These are phyloP conservation scores for Ogataea degrootiae DNA, from an alignment of 805 yeast species.

Conservation along the genomic window DNA sequence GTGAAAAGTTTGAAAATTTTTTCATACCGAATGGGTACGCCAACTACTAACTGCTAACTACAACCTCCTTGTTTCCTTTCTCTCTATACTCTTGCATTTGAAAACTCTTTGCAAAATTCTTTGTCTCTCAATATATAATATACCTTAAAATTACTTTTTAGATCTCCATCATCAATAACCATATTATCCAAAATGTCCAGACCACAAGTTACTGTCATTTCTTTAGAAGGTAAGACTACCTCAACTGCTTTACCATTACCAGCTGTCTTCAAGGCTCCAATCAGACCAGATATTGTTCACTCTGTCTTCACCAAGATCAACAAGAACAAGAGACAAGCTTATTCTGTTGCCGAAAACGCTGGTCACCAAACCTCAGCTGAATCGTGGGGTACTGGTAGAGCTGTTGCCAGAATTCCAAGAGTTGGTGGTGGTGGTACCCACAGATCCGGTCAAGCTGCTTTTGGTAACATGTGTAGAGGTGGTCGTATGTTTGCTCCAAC, in stretches of 20 bases:
- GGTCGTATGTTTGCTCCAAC: conserved; percentile 99
- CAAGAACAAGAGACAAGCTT: conserved; percentile 99
- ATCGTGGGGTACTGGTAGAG: conserved; percentile 99
- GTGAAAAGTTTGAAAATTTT: too few relatives aligned
- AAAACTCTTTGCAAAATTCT: neutral
- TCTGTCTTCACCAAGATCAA: conserved; percentile 96
- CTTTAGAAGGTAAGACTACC: conserved; percentile 79
- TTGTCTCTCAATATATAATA: neutral
- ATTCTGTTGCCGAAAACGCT: conserved; percentile 98
- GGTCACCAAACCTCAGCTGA: conserved; percentile 99
- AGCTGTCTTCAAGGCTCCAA: conserved; percentile 99
- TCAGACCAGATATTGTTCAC: conserved; percentile 99
- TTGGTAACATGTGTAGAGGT: conserved; percentile 99
- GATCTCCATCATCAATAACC: conserved; percentile 2
- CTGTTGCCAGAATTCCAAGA: conserved; percentile 99
- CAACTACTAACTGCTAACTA: too few relatives aligned
- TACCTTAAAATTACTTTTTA: neutral
- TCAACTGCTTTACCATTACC: conserved; percentile 86
- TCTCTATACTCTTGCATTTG: too few relatives aligned
- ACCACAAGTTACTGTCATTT: conserved; percentile 95
- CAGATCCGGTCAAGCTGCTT: conserved; percentile 99
- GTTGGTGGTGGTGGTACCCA: conserved; percentile 99
- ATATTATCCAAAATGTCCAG: conserved; percentile 40
- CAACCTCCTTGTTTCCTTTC: too few relatives aligned
- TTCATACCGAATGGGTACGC: too few relatives aligned